phyloP scores from a whole-genome alignment of 805 yeast genomes.

The Kluyveromyces aestuarii region DNA sequence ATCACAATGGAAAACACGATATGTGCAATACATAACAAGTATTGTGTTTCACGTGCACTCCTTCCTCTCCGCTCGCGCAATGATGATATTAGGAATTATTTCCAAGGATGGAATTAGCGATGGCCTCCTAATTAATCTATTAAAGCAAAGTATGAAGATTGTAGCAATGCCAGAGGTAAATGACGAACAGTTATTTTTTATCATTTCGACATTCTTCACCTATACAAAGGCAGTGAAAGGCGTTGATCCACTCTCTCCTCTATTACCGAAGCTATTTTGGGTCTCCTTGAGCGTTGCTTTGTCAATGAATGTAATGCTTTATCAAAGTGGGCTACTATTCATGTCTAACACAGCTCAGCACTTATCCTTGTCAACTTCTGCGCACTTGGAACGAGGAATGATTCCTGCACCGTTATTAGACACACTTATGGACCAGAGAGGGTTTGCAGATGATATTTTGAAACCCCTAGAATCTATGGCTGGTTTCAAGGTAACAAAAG shows the following conservation, averaged over 20 bases:
- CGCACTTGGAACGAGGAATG: conserved; percentile 18
- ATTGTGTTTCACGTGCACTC: conserved; percentile 50
- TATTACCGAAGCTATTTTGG: conserved; percentile 32
- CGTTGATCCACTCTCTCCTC: conserved; percentile 23
- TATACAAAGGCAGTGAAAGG: conserved; percentile 34
- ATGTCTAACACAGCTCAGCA: conserved; percentile 28
- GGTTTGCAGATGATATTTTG: conserved; percentile 34
- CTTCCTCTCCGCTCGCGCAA: conserved; percentile 57
- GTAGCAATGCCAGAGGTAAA: conserved; percentile 27
- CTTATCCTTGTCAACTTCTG: conserved; percentile 27
- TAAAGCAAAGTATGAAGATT: conserved; percentile 28
- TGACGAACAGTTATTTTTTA: conserved; percentile 23
- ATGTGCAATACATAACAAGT: conserved; percentile 55
- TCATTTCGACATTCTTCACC: conserved; percentile 32
- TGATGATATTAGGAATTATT: conserved; percentile 60
- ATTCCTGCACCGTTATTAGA: conserved; percentile 23
- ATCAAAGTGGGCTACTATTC: conserved; percentile 34
- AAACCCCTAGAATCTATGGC: conserved; percentile 35
- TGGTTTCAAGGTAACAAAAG: conserved; percentile 31
- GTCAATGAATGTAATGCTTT: conserved; percentile 28
- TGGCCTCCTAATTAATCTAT: conserved; percentile 31
- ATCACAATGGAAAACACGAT: conserved; percentile 51
- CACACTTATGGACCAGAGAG: conserved; percentile 24
- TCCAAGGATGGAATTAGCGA: conserved; percentile 57
- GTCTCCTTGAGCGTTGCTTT: conserved; percentile 26